phyloP scores from a whole-genome alignment of 78 protist genomes.

The Protostelium mycophagum region DNA sequence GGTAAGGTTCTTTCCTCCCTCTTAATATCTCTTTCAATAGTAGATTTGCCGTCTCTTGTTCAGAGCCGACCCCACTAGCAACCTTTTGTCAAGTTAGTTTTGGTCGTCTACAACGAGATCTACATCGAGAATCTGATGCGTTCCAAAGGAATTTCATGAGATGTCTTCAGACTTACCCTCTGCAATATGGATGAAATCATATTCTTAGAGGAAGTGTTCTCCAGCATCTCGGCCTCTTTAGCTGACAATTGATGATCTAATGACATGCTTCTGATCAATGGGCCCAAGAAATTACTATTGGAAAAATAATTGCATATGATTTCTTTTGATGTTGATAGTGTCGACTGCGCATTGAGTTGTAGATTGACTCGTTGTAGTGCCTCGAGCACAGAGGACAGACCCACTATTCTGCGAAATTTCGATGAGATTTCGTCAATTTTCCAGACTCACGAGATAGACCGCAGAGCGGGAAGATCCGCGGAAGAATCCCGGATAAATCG shows the following conservation, averaged over 20 bases:
- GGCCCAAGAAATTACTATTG: not conserved
- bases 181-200: not conserved
- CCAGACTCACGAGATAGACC: not conserved
- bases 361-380: not conserved
- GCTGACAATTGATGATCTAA: not conserved
- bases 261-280: not conserved
- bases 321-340: not conserved
- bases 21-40: not conserved
- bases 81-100: not conserved
- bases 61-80: not conserved
- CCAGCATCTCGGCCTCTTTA: not conserved
- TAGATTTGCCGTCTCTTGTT: not conserved
- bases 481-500: not conserved
- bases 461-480: not conserved
- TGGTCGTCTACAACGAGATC: not conserved
- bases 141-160: not conserved
- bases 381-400: not conserved
- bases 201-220: not conserved
- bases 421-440: not conserved
- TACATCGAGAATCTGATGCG: no score
- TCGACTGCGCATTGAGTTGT: not conserved
- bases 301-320: not conserved
- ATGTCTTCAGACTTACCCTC: not conserved
- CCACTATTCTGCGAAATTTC: not conserved
- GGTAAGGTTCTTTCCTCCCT: not conserved